These are phyloP conservation scores for Hylodesmum podocarpum DNA, from an alignment of 306 rosid species.

Conservation along the genomic window DNA sequence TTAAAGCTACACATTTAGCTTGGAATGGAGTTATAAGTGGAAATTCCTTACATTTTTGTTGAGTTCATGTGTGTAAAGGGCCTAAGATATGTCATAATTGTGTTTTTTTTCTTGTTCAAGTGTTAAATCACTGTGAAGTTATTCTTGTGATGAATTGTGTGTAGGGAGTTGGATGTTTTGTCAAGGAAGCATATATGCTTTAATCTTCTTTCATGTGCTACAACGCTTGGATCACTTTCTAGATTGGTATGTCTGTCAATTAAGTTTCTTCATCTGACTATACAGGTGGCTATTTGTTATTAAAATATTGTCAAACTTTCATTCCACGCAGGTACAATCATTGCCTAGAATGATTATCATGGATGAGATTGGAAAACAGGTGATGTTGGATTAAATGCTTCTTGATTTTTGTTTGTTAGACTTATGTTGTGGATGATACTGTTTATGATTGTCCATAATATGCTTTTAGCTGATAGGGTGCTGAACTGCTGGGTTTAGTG, in stretches of 20 bases:
- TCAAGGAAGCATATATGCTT: constrained; percentile 79
- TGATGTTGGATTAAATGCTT: constrained; percentile 28
- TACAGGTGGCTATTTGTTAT: constrained; percentile 5
- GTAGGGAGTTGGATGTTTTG: constrained; percentile 92
- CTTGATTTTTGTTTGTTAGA: not conserved
- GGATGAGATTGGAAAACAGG: constrained; percentile 99
- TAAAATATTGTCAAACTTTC: constrained; percentile 21
- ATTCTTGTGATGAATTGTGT: constrained; percentile 29
- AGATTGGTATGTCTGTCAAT: constrained; percentile 65
- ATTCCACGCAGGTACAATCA: constrained; percentile 78
- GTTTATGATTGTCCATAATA: constrained; percentile 7
- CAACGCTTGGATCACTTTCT: constrained; percentile 95
- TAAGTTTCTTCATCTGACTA: constrained; percentile 2
- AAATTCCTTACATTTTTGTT: not conserved
- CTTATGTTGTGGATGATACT: not conserved
- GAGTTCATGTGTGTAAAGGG: not conserved
- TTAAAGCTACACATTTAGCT: not conserved
- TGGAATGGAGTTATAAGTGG: not conserved
- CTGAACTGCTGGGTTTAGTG: not conserved
- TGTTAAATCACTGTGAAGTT: constrained; percentile 11
- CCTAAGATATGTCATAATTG: not conserved
- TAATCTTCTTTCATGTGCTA: constrained; percentile 88
- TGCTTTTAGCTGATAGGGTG: not conserved
- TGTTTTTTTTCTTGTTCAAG: not conserved
- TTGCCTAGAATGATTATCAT: constrained; percentile 96